Base-by-base conservation (phyloP, 345 rosid genomes). In the Dimocarpus longan region DNA sequence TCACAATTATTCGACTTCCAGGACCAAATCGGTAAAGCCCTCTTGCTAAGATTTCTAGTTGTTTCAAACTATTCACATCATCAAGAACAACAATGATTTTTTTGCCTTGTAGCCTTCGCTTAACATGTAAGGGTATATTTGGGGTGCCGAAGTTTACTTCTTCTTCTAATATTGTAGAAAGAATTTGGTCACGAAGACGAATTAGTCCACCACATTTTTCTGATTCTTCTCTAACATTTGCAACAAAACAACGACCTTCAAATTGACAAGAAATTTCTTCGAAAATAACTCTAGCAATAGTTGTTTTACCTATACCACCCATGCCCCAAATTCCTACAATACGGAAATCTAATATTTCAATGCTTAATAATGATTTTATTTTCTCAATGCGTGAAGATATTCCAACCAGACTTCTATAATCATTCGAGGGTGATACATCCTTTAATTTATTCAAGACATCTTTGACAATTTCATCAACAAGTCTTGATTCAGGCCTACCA, bases 11-110 rank as follows among this genome's bases (percentile, higher is more conserved):
- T 48, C 70, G 71, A n/a, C 71, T 78, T 16, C 76, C 54, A 2
- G 18, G 13, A 63, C 76, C 70, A n/a, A 78, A 71, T 37, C 9
- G 52, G 16, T 71, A 21, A 46, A 48, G 24, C 6, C 26, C 44
- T 19, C 72, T 82, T 13, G 26, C 4, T n/a, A 82, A 59, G 6
- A 39, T 43, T 21, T 82, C 83, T 62, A 57, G 12, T 78, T 86
- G 85, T n/a, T 43, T 59, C 6, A 67, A 57, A 56, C 56, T 78
- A 80, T 80, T 73, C 54, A 84, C 85, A 59, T 86, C 28, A 7
- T 86, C 89, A 0, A 86, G 57, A 73, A 86, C 16, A 4, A 84
- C n/a, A 0, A 86, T 56, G 19, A 80, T 66, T 48, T 12, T 84
- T 60, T 74, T 71, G 21, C 18, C 5, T 12, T 42, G 68, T 54